Evolutionary conservation across 1,284 basidiomycete genomes (phyloP), one percentile per base, ranked within the genome.

Genomic region (Austropuccinia psidii): DNA sequence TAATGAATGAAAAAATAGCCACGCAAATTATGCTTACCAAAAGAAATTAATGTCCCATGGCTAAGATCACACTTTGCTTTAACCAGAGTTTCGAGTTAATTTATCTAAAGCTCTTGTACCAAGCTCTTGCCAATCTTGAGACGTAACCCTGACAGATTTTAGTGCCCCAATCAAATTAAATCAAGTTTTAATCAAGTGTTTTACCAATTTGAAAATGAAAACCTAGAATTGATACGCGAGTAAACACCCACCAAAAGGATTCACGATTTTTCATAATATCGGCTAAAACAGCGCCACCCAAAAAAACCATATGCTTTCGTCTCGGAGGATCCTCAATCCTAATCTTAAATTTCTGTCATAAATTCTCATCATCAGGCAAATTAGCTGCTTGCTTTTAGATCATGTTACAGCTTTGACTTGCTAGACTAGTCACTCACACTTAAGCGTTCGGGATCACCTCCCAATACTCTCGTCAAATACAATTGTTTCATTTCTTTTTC

Each of bases 401-500:
- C 17, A 9, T 17, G 47, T 1, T 1, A 5, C 21, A 29, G 24
- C 8, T 7, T 1, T 9, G 45, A 31, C 39, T 52, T n/a, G n/a
- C n/a, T n/a, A 74, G 52, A 37, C 21, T 17, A 27, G 11, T 19
- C 29, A 87, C 90, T 73, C 77, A 95, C 93, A 81, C 90, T 93
- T 77, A 98, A 82, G 66, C 96, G 85, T 39, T 87, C 83, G 0
- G 91, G 88, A 80, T 98, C 90, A n/a, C 90, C 88, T 67, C 86
- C 85, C 60, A 98, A 85, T 15, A 98, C 92, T 21, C 89, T 86
- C 6, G 91, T 91, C 75, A 99, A 86, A 82, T 98, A 95, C 49
- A 98, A 85, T 82, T 98, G 95, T 83, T 98, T 98, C 91, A 98
- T 93, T 84, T 98, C 96, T 84, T 98, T 98, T 83, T 98, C 96